phyloP scores from a whole-genome alignment of 2,329 filamentous ascomycete genomes.

The Fusarium pseudograminearum region DNA sequence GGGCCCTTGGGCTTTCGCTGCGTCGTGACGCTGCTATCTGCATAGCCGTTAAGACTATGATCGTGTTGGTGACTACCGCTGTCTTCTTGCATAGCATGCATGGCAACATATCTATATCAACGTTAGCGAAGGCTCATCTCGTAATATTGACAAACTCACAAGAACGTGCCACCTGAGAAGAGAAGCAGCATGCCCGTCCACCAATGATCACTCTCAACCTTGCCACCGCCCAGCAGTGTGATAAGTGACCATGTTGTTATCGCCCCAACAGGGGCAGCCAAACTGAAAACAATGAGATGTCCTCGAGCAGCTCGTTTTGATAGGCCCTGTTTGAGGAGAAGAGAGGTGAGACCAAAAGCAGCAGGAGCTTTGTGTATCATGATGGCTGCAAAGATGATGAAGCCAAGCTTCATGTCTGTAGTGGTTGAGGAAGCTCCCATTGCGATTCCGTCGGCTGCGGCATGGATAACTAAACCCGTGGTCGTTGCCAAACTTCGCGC shows the following conservation, averaged over 20 bases:
- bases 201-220: constrained; percentile 75
- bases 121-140: constrained; percentile 27
- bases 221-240: constrained; percentile 75
- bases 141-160: constrained; percentile 68
- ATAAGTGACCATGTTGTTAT: constrained; percentile 85
- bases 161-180: constrained; percentile 96
- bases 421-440: constrained; percentile 89
- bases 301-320: constrained; percentile 86
- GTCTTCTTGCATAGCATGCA: constrained; percentile 96
- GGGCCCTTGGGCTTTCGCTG: constrained; percentile 67
- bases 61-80: constrained; percentile 61
- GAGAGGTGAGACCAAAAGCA: constrained; percentile 91
- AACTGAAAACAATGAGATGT: constrained; percentile 89
- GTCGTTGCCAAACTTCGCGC: constrained; percentile 83
- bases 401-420: constrained; percentile 78
- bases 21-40: constrained; percentile 58
- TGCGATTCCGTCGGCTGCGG: constrained; percentile 93
- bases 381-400: constrained; percentile 95
- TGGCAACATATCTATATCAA: constrained; percentile 85
- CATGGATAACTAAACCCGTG: constrained; percentile 94
- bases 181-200: constrained; percentile 92
- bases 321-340: constrained; percentile 89
- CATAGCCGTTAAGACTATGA: constrained; percentile 67
- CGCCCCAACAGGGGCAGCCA: constrained; percentile 89
- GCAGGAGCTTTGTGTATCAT: constrained; percentile 98